Base-by-base conservation (phyloP, 2,329 filamentous ascomycete genomes). In the Emmonsia crescens region DNA sequence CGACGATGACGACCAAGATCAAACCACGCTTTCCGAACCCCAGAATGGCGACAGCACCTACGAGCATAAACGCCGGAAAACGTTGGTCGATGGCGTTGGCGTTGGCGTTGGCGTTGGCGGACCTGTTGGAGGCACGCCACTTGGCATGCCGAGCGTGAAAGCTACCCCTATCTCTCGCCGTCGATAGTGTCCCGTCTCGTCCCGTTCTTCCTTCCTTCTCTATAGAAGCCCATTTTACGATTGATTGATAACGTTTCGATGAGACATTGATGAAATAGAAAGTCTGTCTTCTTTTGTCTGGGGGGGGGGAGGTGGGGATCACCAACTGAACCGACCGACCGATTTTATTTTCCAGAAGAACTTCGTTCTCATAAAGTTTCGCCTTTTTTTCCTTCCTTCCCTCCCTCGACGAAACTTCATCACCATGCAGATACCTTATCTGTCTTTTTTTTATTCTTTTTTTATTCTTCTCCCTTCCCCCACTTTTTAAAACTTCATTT, bases 61-160 rank as follows among this genome's bases (percentile, higher is more conserved):
- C 55, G 80, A 82, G 27, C 75, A 88, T 63, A 95, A 95, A 78
- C 85, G 91, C 67, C 86, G 89, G 65, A 93, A 92, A 79, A 92
- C 89, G 0, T 80, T 89, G 66, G 82, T 85, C 65, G 86, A 89
- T 68, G 77, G 80, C 12, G 76, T 82, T 49, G 79, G 80, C 42
- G 77, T n/a, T n/a, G n/a, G n/a, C 65, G 86, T 89, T 68, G 77
- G 80, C 12, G 76, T 82, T 49, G 79, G 80, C 42, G 77, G 77
- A 46, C 73, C 77, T 42, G 71, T 79, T 27, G 74, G 74, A 19
- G 74, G 74, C 5, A 68, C 74, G 10, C 69, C 74, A 56, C 65
- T 75, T 57, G 71, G 68, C 58, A 71, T 76, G 66, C 78, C 77
- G 65, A 77, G 72, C 44, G 75, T 77, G 71, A 78, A 75, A 65